Percentiles rank a stretch among this genome's conserved stretches.
Evolutionary conservation across 2,329 filamentous ascomycete genomes (phyloP).

Genomic region (Penicillium sp.): DNA sequence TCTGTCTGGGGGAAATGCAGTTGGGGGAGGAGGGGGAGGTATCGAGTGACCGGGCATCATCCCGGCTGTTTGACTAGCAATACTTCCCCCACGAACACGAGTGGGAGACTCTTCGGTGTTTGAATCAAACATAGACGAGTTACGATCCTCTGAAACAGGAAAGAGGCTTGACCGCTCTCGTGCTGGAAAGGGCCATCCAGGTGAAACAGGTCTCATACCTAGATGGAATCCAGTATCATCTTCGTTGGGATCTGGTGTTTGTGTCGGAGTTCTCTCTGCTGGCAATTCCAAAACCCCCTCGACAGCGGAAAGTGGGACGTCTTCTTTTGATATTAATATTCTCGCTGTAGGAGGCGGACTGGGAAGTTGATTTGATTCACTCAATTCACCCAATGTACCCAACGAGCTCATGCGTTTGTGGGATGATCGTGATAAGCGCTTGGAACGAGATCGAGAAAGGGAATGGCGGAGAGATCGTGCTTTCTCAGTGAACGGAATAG

Average conservation of each 20-base stretch:
- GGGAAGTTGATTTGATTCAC: constrained; percentile 28
- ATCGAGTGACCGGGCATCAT: constrained; percentile 38
- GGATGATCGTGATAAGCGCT: constrained; percentile 30
- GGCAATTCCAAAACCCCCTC: constrained; percentile 37
- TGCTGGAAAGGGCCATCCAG: constrained; percentile 32
- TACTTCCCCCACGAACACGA: constrained; percentile 34
- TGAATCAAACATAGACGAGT: constrained; percentile 23
- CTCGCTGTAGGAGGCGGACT: constrained; percentile 19
- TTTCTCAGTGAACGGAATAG: constrained; percentile 28
- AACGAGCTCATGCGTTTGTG: constrained; percentile 34
- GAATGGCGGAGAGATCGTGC: constrained; percentile 35
- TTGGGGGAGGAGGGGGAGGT: constrained; percentile 38
- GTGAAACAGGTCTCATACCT: constrained; percentile 32
- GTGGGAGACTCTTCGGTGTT: constrained; percentile 25
- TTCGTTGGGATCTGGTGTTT: constrained; percentile 36
- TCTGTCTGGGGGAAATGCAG: constrained; percentile 32
- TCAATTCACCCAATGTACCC: constrained; percentile 35
- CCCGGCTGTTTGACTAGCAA: constrained; percentile 36
- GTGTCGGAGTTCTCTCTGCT: constrained; percentile 39
- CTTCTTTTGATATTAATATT: constrained; percentile 30
- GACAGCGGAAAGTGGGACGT: constrained; percentile 35
- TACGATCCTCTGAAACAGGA: constrained; percentile 26
- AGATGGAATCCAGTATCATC: constrained; percentile 23
- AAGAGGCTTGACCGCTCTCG: constrained; percentile 23
- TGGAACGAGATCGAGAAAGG: constrained; percentile 37